Base-by-base conservation (phyloP, 2,329 filamentous ascomycete genomes). In the Cercospora janseana region DNA sequence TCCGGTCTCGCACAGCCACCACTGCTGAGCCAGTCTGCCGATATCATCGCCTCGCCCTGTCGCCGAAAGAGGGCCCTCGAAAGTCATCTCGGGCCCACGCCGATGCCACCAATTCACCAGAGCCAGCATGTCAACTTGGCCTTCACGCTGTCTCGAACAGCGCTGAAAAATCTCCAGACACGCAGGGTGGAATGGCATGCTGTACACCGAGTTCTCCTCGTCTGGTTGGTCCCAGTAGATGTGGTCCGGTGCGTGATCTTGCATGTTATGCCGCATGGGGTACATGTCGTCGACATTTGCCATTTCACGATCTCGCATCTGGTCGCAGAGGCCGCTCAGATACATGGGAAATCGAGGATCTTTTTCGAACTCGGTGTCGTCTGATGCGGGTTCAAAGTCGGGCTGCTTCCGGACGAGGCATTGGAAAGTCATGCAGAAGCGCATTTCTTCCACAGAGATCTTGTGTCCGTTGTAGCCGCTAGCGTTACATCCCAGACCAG, bases 111-210 rank as follows among this genome's bases (percentile, higher is more conserved):
- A 58, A 6, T 46, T 23, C 3, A 44, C 24, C 3, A 56, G 37
- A 2, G 43, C 46, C 2, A 16, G 16, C 23, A 56, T 28, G 12
- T 55, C 46, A 2, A 51, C 23, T 4, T 13, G 13, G 2, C 46
- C 46, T 4, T 8, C 42, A 3, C 23, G 42, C 8, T 35, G 5
- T 1, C 4, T 4, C 3, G 51, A 54, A 3, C 40, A 54, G 0
- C 51, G 46, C 7, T 46, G 46, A 44, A 45, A 58, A 4, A 53
- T 32, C 10, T 58, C 56, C 6, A 58, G 12, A 15, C 56, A 58
- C 10, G 27, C 32, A 3, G 56, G 56, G 45, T 58, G 56, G 16
- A 58, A 58, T 12, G 56, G 48, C 31, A 49, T 41, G 16, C 47
- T 41, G 12, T 34, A 27, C 23, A 16, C 16, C 9, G 35, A n/a